Evolutionary conservation across 257 asterid genomes (phyloP), one percentile per base, ranked within the genome.

Genomic region (Solanum sejunctum): DNA sequence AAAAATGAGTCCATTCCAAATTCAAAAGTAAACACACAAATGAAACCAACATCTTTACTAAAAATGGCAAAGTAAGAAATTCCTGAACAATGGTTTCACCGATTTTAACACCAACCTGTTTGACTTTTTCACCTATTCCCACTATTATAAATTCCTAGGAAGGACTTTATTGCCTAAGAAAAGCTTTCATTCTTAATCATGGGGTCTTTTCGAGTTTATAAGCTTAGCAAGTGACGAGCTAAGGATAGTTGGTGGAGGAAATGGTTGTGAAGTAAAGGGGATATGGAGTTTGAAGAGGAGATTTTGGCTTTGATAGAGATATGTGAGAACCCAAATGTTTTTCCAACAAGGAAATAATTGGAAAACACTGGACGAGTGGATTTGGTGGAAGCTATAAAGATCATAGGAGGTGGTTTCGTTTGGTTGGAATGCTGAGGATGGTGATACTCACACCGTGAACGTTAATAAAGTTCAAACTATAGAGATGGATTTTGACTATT

Each of bases 291-390:
- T 92, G 99, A 95, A 91, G 93, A 86, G 77, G 93, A 92, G 83
- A 92, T 97, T 70, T 83, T 97, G 94, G 91, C 89, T 73, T 97
- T 95, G 87, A 95, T 97, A 99, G 90, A 89, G 89, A 89, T 90
- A 84, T 97, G 98, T 67, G 90, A 89, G 84, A 95, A 90, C 60
- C 95, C 98, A 6, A 67, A 81, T 7, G 85, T 88, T 86, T 97
- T 97, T 89, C 99, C 99, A 15, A 89, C 95, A 23, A 92, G 85
- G 89, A 83, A 86, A 18, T 97, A 97, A 88, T 85, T 97, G 84
- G 80, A 89, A 66, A 86, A 86, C 75, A 98, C 92, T 9, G 99
- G 99, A 17, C 90, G 99, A 83, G 26, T 83, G 85, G 99, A 97
- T 92, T 93, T 97, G 91, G 95, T 89, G 82, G 92, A 86, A 91